Base-by-base conservation (phyloP, 768 basidiomycete species). In the Xerocomellus chrysenteron region DNA sequence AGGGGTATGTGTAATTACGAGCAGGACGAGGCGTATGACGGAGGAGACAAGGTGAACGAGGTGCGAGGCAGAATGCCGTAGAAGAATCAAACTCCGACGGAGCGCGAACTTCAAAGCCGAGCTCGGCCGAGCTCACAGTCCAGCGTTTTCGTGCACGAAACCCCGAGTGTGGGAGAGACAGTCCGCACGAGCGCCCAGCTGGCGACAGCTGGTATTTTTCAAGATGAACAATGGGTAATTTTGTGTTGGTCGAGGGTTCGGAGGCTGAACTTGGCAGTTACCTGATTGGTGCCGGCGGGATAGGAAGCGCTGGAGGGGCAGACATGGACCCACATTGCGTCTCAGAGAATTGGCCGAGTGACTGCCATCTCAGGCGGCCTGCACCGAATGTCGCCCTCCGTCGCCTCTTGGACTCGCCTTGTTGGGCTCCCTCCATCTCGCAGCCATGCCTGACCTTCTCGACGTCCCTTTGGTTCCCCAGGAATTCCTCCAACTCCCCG, bases 41-140 rank as follows among this genome's bases (percentile, higher is more conserved):
- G 40, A 63, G 70, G 68, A 55, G 68, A 73, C 72, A 70, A 72
- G 72, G 72, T 70, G 72, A 70, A 57, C 58, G 61, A 68, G 65
- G 70, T 65, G 71, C 46, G 69, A 64, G 65, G 66, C 62, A 58
- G 69, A 66, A 50, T 71, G 58, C 65, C 60, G 71, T 55, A 33
- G 42, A 47, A 48, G 16, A 73, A 65, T 72, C 24, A 73, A 74
- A 72, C 71, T 74, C 71, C 72, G 71, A 74, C 63, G 10, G 37
- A 17, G 63, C 72, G 72, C 72, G 72, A 70, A 72, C 56, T 60
- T 72, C 49, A n/a, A 57, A 35, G 65, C 54, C 57, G 58, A 47
- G 39, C n/a, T 14, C 42, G 21, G 57, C 60, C 43, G 52, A 50
- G 44, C 54, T 9, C 16, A 24, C n/a, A 17, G 16, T 37, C 4